Evolutionary conservation across 768 basidiomycete species (phyloP).

Genomic region (Goffeauzyma gilvescens): DNA sequence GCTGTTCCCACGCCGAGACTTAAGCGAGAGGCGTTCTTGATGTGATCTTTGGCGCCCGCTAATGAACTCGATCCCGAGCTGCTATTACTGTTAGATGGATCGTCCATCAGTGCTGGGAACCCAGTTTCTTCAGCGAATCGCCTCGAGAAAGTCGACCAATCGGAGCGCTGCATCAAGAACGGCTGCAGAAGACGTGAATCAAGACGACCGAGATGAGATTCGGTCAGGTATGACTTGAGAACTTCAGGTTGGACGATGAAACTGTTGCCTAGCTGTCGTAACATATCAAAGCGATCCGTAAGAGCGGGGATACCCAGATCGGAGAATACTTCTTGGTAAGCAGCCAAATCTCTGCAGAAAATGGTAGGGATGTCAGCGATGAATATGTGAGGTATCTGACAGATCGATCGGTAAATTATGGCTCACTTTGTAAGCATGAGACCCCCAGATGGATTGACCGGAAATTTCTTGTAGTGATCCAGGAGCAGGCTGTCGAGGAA

Average conservation of each 20-base stretch:
- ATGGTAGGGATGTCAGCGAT: background rate
- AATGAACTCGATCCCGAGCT: background rate
- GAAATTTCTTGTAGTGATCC: constrained; percentile 88
- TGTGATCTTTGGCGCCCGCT: constrained; percentile 1
- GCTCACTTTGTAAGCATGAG: constrained; percentile 90
- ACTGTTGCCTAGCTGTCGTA: constrained; percentile 87
- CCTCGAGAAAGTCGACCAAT: constrained; percentile 56
- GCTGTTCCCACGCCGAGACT: constrained; percentile 25
- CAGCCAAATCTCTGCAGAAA: constrained; percentile 70
- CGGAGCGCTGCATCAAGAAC: constrained; percentile 72
- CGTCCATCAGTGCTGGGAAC: too few relatives aligned
- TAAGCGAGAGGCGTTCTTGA: constrained; percentile 4
- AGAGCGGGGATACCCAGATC: constrained; percentile 68
- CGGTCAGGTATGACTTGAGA: constrained; percentile 83
- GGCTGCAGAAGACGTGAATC: constrained; percentile 70
- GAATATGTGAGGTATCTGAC: background rate
- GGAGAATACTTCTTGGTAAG: constrained; percentile 75
- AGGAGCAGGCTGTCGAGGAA: constrained; percentile 50
- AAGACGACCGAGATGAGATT: constrained; percentile 79
- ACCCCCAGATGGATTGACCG: constrained; percentile 88
- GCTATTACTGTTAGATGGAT: background rate
- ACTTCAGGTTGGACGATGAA: constrained; percentile 94
- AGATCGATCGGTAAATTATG: background rate
- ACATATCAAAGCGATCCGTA: constrained; percentile 90
- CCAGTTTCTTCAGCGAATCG: constrained; percentile 22